Evolutionary conservation across 495 filamentous ascomycete species (phyloP), one percentile per base, ranked within the genome.

Genomic region (Margaritispora aquatica): DNA sequence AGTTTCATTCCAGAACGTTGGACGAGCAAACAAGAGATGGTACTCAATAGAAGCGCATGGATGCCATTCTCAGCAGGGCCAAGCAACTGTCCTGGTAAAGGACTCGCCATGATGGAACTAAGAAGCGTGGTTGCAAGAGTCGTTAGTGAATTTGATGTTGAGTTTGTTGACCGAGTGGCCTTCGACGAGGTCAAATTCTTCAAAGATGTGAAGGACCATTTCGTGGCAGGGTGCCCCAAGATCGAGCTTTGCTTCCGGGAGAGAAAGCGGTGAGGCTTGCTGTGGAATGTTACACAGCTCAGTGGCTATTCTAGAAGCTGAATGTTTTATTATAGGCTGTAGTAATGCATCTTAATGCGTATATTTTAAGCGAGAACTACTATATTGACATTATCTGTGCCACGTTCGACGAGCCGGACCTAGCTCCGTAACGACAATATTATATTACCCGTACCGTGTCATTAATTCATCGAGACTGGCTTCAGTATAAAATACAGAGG

Each of bases 1-100:
- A 67, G 73, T 0, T 84, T 79, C 59, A 66, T 82, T 47, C 82
- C 82, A 0, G 80, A 83, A 64, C 73, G 83, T 23, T 84, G 80
- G 78, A 75, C 68, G 36, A 69, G 68, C 3, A 63, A 59, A 51
- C 69, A 66, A 0, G 77, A 82, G 34, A 66, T 80, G 51, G 67
- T 77, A 26, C 69, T 65, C 2, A 66, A 80, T 48, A 73, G 68
- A 53, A 64, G 59, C 3, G 79, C 75, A 1, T 84, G 79, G 51
- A 62, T 69, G 2, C 83, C 82, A 0, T 85, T 84, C 60, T 70
- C 68, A 5, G 27, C 66, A 66, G 77, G 77, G 1, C 55, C 66
- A 2, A 74, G 73, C 47, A 34, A 34, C 29, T 34, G 29, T 34
- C 29, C 29, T 34, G 29, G 29, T 13, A 34, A 34, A 34, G 62